A percentile compares a stretch with the other conserved stretches of the same genome.
Evolutionary conservation across 2,329 filamentous ascomycete species (phyloP).

Genomic region (Aspergillus ochraceoroseus): DNA sequence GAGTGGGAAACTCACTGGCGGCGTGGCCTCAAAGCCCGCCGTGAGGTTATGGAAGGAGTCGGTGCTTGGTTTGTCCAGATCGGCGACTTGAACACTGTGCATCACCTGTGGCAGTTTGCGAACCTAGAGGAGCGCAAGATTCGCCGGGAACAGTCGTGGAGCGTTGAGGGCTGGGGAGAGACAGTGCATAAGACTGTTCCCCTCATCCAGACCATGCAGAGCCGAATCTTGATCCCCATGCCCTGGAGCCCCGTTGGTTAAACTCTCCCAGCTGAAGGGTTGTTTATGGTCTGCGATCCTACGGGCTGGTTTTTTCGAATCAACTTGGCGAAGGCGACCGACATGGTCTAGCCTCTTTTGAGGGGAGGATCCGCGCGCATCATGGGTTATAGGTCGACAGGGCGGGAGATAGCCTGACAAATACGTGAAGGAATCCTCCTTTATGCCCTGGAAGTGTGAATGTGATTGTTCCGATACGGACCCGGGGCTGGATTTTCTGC

Average conservation of each 20-base stretch:
- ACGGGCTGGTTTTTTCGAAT: neutral
- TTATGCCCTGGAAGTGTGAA: conserved; percentile 3
- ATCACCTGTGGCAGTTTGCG: conserved; percentile 98
- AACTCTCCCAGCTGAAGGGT: conserved; percentile 5
- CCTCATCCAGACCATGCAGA: conserved; percentile 94
- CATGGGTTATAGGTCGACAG: conserved; percentile 2
- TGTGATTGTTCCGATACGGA: conserved; percentile 3
- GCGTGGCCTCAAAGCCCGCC: conserved; percentile 78
- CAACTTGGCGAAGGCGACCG: neutral
- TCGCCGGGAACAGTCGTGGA: conserved; percentile 90
- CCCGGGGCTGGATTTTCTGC: conserved; percentile 1
- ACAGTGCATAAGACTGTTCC: conserved; percentile 98
- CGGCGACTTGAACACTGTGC: conserved; percentile 93
- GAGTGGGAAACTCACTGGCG: conserved; percentile 99
- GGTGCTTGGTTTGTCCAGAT: conserved; percentile 99
- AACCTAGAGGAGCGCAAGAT: conserved; percentile 90
- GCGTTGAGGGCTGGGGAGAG: conserved; percentile 89
- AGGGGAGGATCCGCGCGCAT: conserved; percentile 4
- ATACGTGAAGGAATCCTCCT: neutral
- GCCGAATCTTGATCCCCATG: conserved; percentile 86
- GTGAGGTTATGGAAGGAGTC: conserved; percentile 97
- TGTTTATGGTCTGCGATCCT: conserved; percentile 4
- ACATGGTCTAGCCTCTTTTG: neutral
- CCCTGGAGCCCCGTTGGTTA: conserved; percentile 91
- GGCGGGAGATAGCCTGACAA: neutral